Percentiles rank a stretch among this genome's conserved stretches.
phyloP scores from a whole-genome alignment of 2,329 filamentous ascomycete species.

The Fusarium torulosum region DNA sequence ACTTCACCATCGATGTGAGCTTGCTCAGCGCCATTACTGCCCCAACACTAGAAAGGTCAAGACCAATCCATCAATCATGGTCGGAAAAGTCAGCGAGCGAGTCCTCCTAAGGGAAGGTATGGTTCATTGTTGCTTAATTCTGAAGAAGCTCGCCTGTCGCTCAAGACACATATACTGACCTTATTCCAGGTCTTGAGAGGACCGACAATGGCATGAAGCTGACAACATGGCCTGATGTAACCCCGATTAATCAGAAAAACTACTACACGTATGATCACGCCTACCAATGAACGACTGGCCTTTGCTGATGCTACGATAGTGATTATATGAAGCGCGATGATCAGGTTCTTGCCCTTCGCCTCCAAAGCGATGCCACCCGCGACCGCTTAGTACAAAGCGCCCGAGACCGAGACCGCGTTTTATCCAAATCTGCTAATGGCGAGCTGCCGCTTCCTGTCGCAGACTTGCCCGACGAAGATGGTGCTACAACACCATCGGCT shows the following conservation, averaged over 20 bases:
- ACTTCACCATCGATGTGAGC: constrained; percentile 43
- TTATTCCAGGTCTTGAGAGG: constrained; percentile 81
- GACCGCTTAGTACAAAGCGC: constrained; percentile 87
- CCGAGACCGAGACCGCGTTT: constrained; percentile 86
- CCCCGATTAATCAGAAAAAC: constrained; percentile 98
- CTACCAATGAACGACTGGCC: not conserved
- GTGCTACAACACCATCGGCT: constrained; percentile 66
- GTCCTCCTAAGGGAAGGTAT: constrained; percentile 72
- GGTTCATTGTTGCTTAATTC: constrained; percentile 21
- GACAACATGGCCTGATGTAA: constrained; percentile 91
- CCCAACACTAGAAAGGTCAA: constrained; percentile 30
- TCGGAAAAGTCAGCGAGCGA: constrained; percentile 74
- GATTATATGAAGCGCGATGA: constrained; percentile 99
- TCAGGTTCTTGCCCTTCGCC: constrained; percentile 88
- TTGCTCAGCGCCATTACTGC: constrained; percentile 24
- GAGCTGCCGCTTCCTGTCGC: constrained; percentile 72
- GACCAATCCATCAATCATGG: constrained; percentile 58
- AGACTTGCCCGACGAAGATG: constrained; percentile 70
- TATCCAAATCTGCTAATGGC: constrained; percentile 79
- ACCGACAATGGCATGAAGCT: constrained; percentile 99
- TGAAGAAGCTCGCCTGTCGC: constrained; percentile 17
- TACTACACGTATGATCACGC: constrained; percentile 82
- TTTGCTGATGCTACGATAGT: constrained; percentile 60
- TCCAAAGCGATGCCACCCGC: constrained; percentile 87
- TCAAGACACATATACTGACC: constrained; percentile 45